A percentile compares a stretch with the other conserved stretches of the same genome.
phyloP scores from a whole-genome alignment of 495 filamentous ascomycete species.

The Echria macrotheca region DNA sequence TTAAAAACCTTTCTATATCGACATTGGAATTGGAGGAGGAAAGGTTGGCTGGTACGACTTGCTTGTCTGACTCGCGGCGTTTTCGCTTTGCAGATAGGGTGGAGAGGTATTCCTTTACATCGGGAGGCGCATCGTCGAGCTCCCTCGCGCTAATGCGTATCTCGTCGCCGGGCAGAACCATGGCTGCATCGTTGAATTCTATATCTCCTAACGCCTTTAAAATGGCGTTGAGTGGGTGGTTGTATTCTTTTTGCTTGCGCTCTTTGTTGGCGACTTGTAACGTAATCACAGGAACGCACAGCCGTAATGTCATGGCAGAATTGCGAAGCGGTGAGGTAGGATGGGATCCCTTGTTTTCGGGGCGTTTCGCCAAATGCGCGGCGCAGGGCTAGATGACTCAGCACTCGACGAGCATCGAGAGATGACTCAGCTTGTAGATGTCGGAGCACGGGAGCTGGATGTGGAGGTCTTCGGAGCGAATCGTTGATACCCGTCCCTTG shows the following conservation, averaged over 20 bases:
- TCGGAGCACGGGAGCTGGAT: slow-evolving; percentile 65
- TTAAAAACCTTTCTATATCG: too few relatives aligned
- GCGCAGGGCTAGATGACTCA: background rate
- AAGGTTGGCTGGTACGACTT: too few relatives aligned
- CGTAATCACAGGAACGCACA: too few relatives aligned
- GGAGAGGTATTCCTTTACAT: too few relatives aligned
- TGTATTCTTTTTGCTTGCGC: background rate
- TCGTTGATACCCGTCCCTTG: slow-evolving; percentile 65
- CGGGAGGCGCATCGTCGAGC: background rate
- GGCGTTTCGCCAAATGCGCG: background rate
- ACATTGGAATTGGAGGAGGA: too few relatives aligned
- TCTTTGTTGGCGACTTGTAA: too few relatives aligned
- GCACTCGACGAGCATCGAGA: background rate
- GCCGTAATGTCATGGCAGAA: too few relatives aligned
- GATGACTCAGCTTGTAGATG: too few relatives aligned
- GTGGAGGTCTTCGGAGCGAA: slow-evolving; percentile 59
- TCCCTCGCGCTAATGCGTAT: background rate
- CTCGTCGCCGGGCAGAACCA: background rate
- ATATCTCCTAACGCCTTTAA: background rate
- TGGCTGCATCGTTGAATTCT: background rate
- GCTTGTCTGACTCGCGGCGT: too few relatives aligned
- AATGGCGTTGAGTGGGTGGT: background rate
- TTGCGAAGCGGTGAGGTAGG: too few relatives aligned
- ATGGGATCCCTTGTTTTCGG: too few relatives aligned
- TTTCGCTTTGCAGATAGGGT: too few relatives aligned